Evolutionary conservation across 495 filamentous ascomycete species (phyloP).

Genomic region (Daldinia grandis): DNA sequence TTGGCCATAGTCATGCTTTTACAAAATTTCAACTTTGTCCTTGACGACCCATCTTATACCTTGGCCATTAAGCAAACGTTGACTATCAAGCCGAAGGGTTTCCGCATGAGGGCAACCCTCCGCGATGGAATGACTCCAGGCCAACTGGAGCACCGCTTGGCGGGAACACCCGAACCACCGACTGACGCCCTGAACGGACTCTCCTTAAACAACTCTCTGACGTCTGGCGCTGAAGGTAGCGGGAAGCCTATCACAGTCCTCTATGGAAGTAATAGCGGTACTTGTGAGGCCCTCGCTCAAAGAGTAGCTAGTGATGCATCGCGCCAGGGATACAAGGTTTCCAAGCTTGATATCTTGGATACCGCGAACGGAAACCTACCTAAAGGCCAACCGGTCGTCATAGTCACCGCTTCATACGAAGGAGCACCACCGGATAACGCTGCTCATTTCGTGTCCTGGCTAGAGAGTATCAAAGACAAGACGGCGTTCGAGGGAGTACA

Average conservation of each 20-base stretch:
- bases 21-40: slow-evolving; percentile 68
- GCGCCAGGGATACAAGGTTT: slow-evolving; percentile 65
- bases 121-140: slow-evolving; percentile 67
- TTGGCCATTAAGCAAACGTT: slow-evolving; percentile 75
- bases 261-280: slow-evolving; percentile 79
- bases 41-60: slow-evolving; percentile 67
- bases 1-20: slow-evolving; percentile 63
- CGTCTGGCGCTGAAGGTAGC: slow-evolving; percentile 35
- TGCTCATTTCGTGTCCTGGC: slow-evolving; percentile 71
- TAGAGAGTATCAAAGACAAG: slow-evolving; percentile 61
- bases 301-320: slow-evolving; percentile 66
- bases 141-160: slow-evolving; percentile 62
- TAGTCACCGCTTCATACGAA: slow-evolving; percentile 78
- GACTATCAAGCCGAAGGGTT: slow-evolving; percentile 79
- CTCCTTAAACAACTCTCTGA: background rate
- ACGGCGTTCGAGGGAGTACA: slow-evolving; percentile 60
- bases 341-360: slow-evolving; percentile 65
- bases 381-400: slow-evolving; percentile 67
- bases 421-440: slow-evolving; percentile 81
- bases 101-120: slow-evolving; percentile 72
- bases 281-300: slow-evolving; percentile 75
- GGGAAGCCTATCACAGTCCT: slow-evolving; percentile 66
- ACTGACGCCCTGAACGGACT: slow-evolving; percentile 6
- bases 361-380: slow-evolving; percentile 68
- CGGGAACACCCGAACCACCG: slow-evolving; percentile 31